A percentile compares a stretch with the other conserved stretches of the same genome.
Evolutionary conservation across 179 eudicot species (phyloP).

Genomic region (Drosera spatulata): DNA sequence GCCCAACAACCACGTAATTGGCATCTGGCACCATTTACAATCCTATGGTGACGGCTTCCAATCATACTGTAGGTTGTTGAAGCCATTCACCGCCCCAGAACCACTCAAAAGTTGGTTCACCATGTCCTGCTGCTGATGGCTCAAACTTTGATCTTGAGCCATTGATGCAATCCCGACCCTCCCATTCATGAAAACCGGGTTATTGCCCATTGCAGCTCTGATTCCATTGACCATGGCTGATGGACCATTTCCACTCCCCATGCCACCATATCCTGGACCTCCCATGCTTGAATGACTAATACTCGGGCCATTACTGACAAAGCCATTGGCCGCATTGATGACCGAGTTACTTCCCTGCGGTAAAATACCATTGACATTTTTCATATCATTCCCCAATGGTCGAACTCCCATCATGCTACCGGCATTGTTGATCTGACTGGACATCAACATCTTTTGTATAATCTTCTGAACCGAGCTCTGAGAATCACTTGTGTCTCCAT

Average conservation of each 20-base stretch:
- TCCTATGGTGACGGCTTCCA: conserved; percentile 69
- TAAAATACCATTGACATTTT: conserved; percentile 43
- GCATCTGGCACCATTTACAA: not conserved
- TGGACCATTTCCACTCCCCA: conserved; percentile 47
- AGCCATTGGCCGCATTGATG: conserved; percentile 24
- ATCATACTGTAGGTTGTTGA: conserved; percentile 70
- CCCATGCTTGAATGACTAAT: conserved; percentile 27
- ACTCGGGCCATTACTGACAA: conserved; percentile 32
- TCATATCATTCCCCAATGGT: conserved; percentile 41
- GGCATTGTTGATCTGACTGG: conserved; percentile 39
- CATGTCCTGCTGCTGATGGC: conserved; percentile 57
- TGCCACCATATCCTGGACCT: conserved; percentile 36
- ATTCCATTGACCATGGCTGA: conserved; percentile 52
- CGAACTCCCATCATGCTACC: conserved; percentile 37
- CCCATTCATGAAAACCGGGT: conserved; percentile 43
- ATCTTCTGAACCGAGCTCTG: conserved; percentile 82
- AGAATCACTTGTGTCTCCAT: conserved; percentile 47
- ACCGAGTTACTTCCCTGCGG: conserved; percentile 18
- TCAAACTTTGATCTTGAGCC: conserved; percentile 39
- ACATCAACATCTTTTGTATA: conserved; percentile 70
- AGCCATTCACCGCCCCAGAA: conserved; percentile 73
- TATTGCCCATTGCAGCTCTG: conserved; percentile 41
- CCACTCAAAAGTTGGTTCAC: conserved; percentile 62
- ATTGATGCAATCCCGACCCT: conserved; percentile 32
- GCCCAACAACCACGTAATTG: conserved; percentile 4